Conservation (phyloP, 2,329 filamentous ascomycete species). For the Mycosphaerella sp. region DNA sequence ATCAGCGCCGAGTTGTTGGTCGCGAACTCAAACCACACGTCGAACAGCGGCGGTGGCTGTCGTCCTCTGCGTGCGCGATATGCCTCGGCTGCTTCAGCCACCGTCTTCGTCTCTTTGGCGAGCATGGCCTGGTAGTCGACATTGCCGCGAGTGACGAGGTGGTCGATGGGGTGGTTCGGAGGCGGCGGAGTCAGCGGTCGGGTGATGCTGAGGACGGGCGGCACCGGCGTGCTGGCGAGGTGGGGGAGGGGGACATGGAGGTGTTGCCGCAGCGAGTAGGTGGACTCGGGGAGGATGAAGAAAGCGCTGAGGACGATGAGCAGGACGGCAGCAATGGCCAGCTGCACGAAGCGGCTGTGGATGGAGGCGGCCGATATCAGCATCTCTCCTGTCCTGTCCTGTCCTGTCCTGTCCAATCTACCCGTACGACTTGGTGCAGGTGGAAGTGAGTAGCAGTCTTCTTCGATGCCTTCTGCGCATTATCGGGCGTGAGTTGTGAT, state of each 20-base stretch:
- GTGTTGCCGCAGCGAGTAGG: slow-evolving; percentile 18
- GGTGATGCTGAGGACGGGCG: neutral
- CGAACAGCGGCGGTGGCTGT: slow-evolving; percentile 48
- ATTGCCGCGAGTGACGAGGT: slow-evolving; percentile 35
- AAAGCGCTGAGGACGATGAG: slow-evolving; percentile 21
- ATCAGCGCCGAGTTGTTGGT: slow-evolving; percentile 39
- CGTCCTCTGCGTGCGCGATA: slow-evolving; percentile 43
- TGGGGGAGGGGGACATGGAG: slow-evolving; percentile 16
- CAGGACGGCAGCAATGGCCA: slow-evolving; percentile 23
- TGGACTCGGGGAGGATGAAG: slow-evolving; percentile 20
- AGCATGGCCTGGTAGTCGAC: slow-evolving; percentile 30
- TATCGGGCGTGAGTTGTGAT: neutral
- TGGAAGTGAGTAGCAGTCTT: neutral
- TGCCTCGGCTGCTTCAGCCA: slow-evolving; percentile 37
- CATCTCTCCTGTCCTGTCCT: slow-evolving; percentile 7
- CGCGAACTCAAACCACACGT: slow-evolving; percentile 45
- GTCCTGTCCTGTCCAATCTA: neutral
- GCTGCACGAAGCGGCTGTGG: slow-evolving; percentile 31
- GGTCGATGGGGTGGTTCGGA: slow-evolving; percentile 37
- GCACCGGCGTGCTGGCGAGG: neutral
- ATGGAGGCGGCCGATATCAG: slow-evolving; percentile 29
- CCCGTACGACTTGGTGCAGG: neutral
- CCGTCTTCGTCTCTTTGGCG: slow-evolving; percentile 33
- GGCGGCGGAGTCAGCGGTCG: slow-evolving; percentile 17
- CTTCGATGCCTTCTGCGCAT: neutral